Conservation (phyloP, 1,284 basidiomycete species). For the Microstroma glucosiphilum region DNA sequence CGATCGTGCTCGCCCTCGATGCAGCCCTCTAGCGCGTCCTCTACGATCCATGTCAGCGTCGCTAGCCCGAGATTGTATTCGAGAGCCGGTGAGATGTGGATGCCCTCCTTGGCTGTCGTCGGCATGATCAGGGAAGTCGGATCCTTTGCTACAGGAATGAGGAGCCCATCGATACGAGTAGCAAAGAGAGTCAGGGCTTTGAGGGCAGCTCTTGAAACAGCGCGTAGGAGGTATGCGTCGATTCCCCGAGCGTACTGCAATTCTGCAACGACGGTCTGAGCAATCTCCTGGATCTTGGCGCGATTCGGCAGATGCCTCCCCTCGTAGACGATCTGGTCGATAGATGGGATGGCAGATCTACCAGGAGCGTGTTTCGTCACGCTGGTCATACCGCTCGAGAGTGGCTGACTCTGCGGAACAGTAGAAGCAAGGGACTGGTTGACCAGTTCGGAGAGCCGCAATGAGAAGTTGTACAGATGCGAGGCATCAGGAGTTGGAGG, state of each 20-base stretch:
- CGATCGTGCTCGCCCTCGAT: constrained; percentile 35
- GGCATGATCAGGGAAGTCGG: constrained; percentile 33
- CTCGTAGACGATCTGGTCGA: constrained; percentile 37
- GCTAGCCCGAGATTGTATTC: constrained; percentile 48
- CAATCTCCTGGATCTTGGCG: constrained; percentile 39
- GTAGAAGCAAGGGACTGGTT: constrained; percentile 36
- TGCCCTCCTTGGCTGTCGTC: constrained; percentile 30
- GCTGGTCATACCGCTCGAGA: background rate
- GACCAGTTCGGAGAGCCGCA: constrained; percentile 44
- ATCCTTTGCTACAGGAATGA: constrained; percentile 37
- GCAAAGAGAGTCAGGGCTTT: constrained; percentile 48
- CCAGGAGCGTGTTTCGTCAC: constrained; percentile 7
- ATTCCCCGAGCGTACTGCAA: constrained; percentile 37
- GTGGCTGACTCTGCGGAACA: background rate
- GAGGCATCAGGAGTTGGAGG: constrained; percentile 27
- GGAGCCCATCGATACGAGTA: constrained; percentile 43
- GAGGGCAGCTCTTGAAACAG: constrained; percentile 44
- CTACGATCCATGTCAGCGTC: constrained; percentile 45
- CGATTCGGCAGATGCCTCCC: constrained; percentile 38
- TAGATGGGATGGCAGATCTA: constrained; percentile 19
- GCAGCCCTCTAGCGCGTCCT: constrained; percentile 47
- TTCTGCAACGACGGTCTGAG: constrained; percentile 39
- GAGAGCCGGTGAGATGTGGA: constrained; percentile 34
- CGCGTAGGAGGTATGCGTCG: constrained; percentile 45
- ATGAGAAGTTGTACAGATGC: constrained; percentile 42